phyloP scores from a whole-genome alignment of 1,284 basidiomycete species.

The Ustilago nuda region DNA sequence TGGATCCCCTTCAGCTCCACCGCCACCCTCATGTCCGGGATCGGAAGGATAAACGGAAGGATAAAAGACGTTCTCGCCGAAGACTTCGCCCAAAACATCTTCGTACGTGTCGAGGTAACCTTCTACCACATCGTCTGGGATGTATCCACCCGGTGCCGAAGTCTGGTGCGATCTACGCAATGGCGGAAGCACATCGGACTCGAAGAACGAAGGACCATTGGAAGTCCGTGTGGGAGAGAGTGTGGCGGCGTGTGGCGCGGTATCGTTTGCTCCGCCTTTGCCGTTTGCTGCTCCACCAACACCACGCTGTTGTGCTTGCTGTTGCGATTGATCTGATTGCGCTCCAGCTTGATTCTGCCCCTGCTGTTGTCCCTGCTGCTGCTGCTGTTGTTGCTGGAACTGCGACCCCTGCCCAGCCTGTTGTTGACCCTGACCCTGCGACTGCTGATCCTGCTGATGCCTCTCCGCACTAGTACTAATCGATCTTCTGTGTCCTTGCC shows the following conservation, averaged over 20 bases:
- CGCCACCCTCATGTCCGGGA: slow-evolving; percentile 11
- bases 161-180: slow-evolving; percentile 64
- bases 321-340: slow-evolving; percentile 7
- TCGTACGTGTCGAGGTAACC: slow-evolving; percentile 74
- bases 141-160: slow-evolving; percentile 70
- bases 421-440: slow-evolving; percentile 12
- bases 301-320: slow-evolving; percentile 20
- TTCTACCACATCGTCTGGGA: slow-evolving; percentile 72
- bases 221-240: slow-evolving; percentile 33
- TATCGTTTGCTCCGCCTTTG: slow-evolving; percentile 1
- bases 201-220: slow-evolving; percentile 62
- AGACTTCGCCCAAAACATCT: slow-evolving; percentile 72
- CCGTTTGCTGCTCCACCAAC: slow-evolving; percentile 11
- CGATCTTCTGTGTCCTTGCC: slow-evolving; percentile 50
- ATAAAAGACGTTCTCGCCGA: slow-evolving; percentile 61
- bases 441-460: slow-evolving; percentile 24
- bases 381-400: slow-evolving; percentile 23
- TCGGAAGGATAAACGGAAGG: slow-evolving; percentile 35
- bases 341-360: not conserved
- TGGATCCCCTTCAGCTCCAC: slow-evolving; percentile 6
- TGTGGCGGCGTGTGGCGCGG: slow-evolving; percentile 22
- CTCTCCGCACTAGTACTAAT: slow-evolving; percentile 48
- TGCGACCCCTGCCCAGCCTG: slow-evolving; percentile 12
- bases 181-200: slow-evolving; percentile 73
- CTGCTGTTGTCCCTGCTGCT: slow-evolving; percentile 17